A percentile compares a stretch with the other conserved stretches of the same genome.
Evolutionary conservation across 2,329 filamentous ascomycete species (phyloP).

Genomic region (Tolypocladium album): DNA sequence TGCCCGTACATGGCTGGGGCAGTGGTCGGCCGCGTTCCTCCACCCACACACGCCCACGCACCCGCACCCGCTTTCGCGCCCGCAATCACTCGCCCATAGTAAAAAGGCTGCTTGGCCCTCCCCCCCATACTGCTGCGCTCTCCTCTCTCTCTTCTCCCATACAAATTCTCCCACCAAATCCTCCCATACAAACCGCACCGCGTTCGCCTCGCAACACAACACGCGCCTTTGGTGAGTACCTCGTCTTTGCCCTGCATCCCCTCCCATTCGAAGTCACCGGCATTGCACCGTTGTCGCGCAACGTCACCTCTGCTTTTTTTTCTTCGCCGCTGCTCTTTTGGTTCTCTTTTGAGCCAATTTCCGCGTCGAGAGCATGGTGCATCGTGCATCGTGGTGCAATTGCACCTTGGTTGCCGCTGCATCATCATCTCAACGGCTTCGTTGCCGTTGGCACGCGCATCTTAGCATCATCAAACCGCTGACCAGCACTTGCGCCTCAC

Average conservation of each 20-base stretch:
- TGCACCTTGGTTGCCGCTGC: background rate
- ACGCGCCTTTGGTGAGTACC: conserved; percentile 42
- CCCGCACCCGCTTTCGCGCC: conserved; percentile 19
- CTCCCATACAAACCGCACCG: conserved; percentile 37
- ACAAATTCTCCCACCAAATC: conserved; percentile 47
- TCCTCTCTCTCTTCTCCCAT: conserved; percentile 45
- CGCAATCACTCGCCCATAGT: conserved; percentile 55
- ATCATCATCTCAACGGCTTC: conserved; percentile 1
- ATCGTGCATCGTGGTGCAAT: conserved; percentile 6
- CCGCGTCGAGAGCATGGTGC: conserved; percentile 3
- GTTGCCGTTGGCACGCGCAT: conserved; percentile 1
- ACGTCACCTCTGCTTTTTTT: conserved; percentile 5
- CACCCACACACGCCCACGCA: conserved; percentile 6
- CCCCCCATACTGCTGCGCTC: conserved; percentile 40
- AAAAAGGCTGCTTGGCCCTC: conserved; percentile 49
- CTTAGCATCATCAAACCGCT: conserved; percentile 5
- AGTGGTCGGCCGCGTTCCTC: conserved; percentile 16
- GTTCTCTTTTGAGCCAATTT: background rate
- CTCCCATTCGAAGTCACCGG: conserved; percentile 23
- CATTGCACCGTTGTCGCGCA: conserved; percentile 4
- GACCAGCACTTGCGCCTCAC: conserved; percentile 4
- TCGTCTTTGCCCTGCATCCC: conserved; percentile 16
- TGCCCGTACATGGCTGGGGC: conserved; percentile 3
- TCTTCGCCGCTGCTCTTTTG: conserved; percentile 9
- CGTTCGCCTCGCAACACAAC: conserved; percentile 33